Evolutionary conservation across 495 filamentous ascomycete genomes (phyloP), one percentile per base, ranked within the genome.

Genomic region (Cudoniella acicularis): DNA sequence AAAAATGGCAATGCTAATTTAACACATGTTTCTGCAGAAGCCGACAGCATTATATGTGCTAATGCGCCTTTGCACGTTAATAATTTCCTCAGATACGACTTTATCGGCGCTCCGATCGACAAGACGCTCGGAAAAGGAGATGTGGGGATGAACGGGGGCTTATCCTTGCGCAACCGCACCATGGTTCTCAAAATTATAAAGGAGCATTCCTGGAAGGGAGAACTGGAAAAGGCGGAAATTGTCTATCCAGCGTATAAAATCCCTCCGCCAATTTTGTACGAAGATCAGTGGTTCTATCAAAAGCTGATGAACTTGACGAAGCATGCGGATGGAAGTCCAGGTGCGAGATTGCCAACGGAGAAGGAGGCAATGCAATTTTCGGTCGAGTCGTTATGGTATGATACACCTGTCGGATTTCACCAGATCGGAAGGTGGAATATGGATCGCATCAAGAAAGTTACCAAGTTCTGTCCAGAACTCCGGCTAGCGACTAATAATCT

Each of bases 51-150:
- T 9, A 24, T 64, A 1, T 64, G 62, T 17, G 22, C 62, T 0
- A 60, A 60, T 24, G 50, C 52, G 6, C 51, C 47, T 9, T 11
- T 30, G 20, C 23, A 22, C 1, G 43, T 60, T 0, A 57, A 64
- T 11, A 46, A 64, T n/a, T 64, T 64, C 52, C 43, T 64, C 21
- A 26, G 57, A 25, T 64, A 57, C 25, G 62, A 64, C 49, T 60
- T 60, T 22, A 47, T 64, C 16, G 57, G 62, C 1, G 62, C 62
- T 8, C 60, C 60, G 13, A 59, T 63, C 43, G 17, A 16, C 21
- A 0, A 0, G 6, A 20, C 22, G 17, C 46, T 55, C 11, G 56
- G 46, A 2, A 23, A 17, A 18, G 36, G 17, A 16, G 6, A 45
- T 10, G 36, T 21, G 24, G 57, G 56, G 21, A 40, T 50, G 17